These are phyloP conservation scores for Fraxinus albicans DNA, from an alignment of 305 asterid genomes.

Conservation along the genomic window DNA sequence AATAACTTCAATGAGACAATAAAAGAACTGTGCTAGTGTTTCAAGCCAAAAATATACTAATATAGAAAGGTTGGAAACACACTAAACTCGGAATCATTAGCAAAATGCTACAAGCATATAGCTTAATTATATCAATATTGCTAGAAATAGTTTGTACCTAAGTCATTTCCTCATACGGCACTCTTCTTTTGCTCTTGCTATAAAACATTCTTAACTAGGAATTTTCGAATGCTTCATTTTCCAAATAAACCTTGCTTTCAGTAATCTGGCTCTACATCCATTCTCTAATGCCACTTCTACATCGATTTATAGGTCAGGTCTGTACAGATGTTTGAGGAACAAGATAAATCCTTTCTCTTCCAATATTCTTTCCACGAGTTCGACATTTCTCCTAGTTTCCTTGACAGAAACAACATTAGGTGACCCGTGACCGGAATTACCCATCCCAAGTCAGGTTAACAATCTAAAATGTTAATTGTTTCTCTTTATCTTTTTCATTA, in stretches of 20 bases:
- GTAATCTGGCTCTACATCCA: background rate
- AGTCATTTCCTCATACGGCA: background rate
- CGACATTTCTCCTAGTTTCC: background rate
- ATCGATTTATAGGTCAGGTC: background rate
- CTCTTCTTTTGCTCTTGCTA: background rate
- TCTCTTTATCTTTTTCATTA: background rate
- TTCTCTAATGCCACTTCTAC: background rate
- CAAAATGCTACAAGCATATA: background rate
- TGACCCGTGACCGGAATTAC: background rate
- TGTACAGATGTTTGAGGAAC: background rate
- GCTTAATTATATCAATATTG: constrained; percentile 9
- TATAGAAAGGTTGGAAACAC: background rate
- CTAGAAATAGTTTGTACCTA: background rate
- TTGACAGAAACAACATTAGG: background rate
- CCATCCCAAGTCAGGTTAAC: background rate
- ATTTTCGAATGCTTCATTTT: background rate
- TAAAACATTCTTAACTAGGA: background rate
- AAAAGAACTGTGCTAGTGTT: constrained; percentile 1
- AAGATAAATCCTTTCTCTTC: background rate
- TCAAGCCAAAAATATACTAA: background rate
- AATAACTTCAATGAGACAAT: constrained; percentile 1
- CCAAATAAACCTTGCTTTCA: background rate
- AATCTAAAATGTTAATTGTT: background rate
- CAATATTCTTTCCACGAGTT: background rate
- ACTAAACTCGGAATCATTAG: background rate